Conservation (phyloP, 257 asterid species). For the Primulina tabacum region DNA sequence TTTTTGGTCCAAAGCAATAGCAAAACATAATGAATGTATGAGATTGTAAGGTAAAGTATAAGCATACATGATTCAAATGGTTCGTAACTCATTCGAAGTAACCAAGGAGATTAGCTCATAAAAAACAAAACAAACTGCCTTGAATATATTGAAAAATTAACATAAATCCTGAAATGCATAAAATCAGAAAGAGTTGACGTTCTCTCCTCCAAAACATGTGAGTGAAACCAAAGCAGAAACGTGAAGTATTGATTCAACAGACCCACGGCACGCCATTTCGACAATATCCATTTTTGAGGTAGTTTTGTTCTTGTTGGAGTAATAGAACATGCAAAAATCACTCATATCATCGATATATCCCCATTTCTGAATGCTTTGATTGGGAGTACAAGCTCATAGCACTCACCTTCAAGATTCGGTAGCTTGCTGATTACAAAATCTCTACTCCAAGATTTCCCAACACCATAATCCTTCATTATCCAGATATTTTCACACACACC, state of each 20-base stretch:
- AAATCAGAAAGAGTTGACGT: conserved; percentile 7
- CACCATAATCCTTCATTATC: conserved; percentile 41
- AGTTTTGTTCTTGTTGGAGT: conserved; percentile 22
- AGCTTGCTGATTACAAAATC: conserved; percentile 30
- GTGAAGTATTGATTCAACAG: not conserved
- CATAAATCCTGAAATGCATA: not conserved
- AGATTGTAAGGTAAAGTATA: too few species aligned
- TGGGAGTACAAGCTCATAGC: conserved; percentile 15
- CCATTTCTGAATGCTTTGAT: conserved; percentile 38
- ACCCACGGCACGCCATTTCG: not conserved
- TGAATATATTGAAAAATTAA: too few species aligned
- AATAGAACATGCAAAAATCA: conserved; percentile 28
- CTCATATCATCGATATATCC: conserved; percentile 36
- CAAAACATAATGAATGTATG: too few species aligned
- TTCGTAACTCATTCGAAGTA: too few species aligned
- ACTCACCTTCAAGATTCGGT: conserved; percentile 9
- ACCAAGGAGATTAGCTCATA: too few species aligned
- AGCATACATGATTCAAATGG: too few species aligned
- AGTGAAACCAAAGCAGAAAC: not conserved
- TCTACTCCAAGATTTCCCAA: conserved; percentile 31
- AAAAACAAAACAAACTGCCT: too few species aligned
- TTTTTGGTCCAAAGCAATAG: too few species aligned
- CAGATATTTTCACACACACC: conserved; percentile 18
- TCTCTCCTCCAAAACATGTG: conserved; percentile 8
- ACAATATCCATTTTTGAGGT: not conserved